Base-by-base conservation (phyloP, 2,329 filamentous ascomycete species). In the Bipolaris oryzae region DNA sequence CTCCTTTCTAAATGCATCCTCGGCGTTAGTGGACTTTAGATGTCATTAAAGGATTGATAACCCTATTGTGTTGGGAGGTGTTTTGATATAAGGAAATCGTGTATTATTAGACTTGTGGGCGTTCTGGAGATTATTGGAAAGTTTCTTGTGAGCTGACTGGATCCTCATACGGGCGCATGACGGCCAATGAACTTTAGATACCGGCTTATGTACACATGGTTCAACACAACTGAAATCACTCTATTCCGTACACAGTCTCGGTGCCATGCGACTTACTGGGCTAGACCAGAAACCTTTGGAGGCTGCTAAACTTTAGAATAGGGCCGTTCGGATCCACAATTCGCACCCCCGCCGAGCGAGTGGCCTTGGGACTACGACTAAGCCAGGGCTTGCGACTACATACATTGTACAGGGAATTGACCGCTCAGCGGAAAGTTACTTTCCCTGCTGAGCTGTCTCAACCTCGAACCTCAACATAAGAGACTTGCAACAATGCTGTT, bases 1-100 rank as follows among this genome's bases (percentile, higher is more conserved):
- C 54, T 62, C 48, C 54, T 42, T n/a, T 35, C 53, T 54, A 55
- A 50, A 16, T 46, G 45, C 21, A 50, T 60, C 15, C 28, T 38
- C 16, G 56, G 59, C 54, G 54, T 63, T 52, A 48, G 11, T 18
- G n/a, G 37, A 25, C 10, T 53, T 42, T n/a, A 39, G 25, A 18
- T 43, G 43, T 23, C 15, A n/a, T 35, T 45, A 31, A 25, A 39
- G 43, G 46, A 41, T 10, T 23, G 50, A 58, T 62, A 52, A 46
- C 51, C 55, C 47, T 23, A 44, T 45, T 49, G 20, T 11, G 37
- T 33, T 41, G 23, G 21, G 28, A 31, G 28, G 35, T 18, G 15
- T 49, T 11, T 16, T 34, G 39, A 41, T 41, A 38, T 53, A 15
- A 28, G 35, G 6, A 10, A 23, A 46, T 37, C 15, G 50, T 54